A percentile compares a stretch with the other conserved stretches of the same genome.
Conservation (phyloP, 306 rosid genomes). For the Alnus rubra region DNA sequence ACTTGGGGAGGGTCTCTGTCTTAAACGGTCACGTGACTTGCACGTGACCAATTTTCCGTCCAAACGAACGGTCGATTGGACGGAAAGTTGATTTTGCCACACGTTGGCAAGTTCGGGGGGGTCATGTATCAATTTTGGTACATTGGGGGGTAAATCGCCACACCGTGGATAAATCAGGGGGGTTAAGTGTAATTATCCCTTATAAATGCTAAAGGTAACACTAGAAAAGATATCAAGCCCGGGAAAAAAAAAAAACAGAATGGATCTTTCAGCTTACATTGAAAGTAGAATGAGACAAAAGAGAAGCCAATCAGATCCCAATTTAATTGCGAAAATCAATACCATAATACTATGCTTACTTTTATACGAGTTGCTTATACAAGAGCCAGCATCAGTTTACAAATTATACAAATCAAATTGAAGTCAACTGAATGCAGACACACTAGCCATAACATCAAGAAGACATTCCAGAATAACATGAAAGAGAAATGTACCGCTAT, state of each 20-base stretch:
- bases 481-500: background rate
- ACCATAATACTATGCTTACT: slow-evolving; percentile 10
- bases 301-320: background rate
- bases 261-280: background rate
- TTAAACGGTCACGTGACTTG: too few species aligned
- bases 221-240: slow-evolving; percentile 21
- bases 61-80: too few species aligned
- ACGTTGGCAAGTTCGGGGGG: too few species aligned
- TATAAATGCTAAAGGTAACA: background rate
- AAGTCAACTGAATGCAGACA: background rate
- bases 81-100: too few species aligned
- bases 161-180: too few species aligned
- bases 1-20: too few species aligned
- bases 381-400: background rate
- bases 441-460: background rate
- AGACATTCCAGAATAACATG: background rate
- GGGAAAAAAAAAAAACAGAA: background rate
- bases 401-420: background rate
- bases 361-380: slow-evolving; percentile 2
- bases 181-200: too few species aligned
- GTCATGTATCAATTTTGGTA: too few species aligned
- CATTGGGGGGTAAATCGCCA: too few species aligned
- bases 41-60: too few species aligned
- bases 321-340: slow-evolving; percentile 5
- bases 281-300: slow-evolving; percentile 14